Evolutionary conservation across 1,284 basidiomycete species (phyloP).

Genomic region (Ustilago shanxiensis): DNA sequence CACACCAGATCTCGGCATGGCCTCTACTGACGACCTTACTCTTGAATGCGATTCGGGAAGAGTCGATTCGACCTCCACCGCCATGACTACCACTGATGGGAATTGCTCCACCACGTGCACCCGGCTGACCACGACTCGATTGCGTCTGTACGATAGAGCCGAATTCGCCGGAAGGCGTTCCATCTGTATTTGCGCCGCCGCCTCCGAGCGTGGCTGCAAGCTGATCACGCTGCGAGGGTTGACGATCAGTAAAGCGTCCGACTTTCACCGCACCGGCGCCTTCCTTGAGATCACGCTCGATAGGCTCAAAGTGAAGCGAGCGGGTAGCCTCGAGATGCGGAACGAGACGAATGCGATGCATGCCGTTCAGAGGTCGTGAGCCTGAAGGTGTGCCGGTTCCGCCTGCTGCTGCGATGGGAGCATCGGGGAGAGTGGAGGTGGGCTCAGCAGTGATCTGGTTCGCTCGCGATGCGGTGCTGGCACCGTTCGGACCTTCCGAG

Average conservation of each 20-base stretch:
- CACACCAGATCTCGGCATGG: slow-evolving; percentile 94
- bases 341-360: slow-evolving; percentile 80
- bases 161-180: slow-evolving; percentile 18
- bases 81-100: slow-evolving; percentile 74
- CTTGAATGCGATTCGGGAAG: slow-evolving; percentile 82
- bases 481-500: background rate
- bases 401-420: slow-evolving; percentile 11
- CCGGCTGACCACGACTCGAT: slow-evolving; percentile 42
- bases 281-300: slow-evolving; percentile 81
- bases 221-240: slow-evolving; percentile 30
- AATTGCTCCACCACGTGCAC: slow-evolving; percentile 49
- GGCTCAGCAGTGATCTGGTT: background rate
- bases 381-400: slow-evolving; percentile 9
- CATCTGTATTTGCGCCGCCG: slow-evolving; percentile 7
- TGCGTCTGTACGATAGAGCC: slow-evolving; percentile 13
- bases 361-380: slow-evolving; percentile 49
- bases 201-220: slow-evolving; percentile 14
- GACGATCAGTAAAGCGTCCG: slow-evolving; percentile 86
- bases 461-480: slow-evolving; percentile 11
- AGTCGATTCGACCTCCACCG: slow-evolving; percentile 61
- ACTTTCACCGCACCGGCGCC: slow-evolving; percentile 79
- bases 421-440: slow-evolving; percentile 10
- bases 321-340: slow-evolving; percentile 92
- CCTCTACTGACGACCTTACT: slow-evolving; percentile 93
- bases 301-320: slow-evolving; percentile 91